phyloP scores from a whole-genome alignment of 768 basidiomycete genomes.

The Nevesoporus exiguus region DNA sequence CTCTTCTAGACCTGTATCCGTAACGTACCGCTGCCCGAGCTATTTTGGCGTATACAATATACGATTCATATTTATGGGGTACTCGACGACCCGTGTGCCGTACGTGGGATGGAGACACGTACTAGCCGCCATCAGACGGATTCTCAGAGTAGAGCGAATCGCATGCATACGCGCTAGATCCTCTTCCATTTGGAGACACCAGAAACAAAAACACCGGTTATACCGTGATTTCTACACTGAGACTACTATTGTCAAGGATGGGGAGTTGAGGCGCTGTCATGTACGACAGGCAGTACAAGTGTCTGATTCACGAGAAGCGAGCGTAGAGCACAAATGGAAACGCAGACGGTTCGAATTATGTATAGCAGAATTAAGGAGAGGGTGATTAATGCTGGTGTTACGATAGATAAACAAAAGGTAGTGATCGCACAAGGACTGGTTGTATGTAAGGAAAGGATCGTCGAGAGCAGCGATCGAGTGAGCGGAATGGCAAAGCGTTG shows the following conservation, averaged over 20 bases:
- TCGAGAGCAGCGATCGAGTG: not conserved
- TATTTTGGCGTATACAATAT: constrained; percentile 20
- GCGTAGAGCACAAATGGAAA: not conserved
- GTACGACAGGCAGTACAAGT: not conserved
- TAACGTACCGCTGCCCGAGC: constrained; percentile 25
- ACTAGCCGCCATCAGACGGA: not conserved
- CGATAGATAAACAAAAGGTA: constrained; percentile 7
- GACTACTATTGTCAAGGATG: not conserved
- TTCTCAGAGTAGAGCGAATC: not conserved
- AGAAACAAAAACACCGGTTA: not conserved
- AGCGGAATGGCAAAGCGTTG: not conserved
- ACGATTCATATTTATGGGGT: constrained; percentile 29
- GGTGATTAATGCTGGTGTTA: not conserved
- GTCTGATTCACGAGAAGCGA: not conserved
- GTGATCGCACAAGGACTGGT: constrained; percentile 8
- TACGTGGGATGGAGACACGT: not conserved
- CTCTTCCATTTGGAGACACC: not conserved
- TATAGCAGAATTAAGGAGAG: constrained; percentile 4
- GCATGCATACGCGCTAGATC: not conserved
- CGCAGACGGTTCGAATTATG: not conserved
- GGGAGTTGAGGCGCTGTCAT: not conserved
- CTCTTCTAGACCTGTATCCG: constrained; percentile 33
- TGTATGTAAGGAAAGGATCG: not conserved
- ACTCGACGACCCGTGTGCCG: not conserved
- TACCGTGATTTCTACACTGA: not conserved